A percentile compares a stretch with the other conserved stretches of the same genome.
These are phyloP conservation scores for Penicillium glabrum DNA, from an alignment of 2,329 filamentous ascomycete species.

Conservation along the genomic window DNA sequence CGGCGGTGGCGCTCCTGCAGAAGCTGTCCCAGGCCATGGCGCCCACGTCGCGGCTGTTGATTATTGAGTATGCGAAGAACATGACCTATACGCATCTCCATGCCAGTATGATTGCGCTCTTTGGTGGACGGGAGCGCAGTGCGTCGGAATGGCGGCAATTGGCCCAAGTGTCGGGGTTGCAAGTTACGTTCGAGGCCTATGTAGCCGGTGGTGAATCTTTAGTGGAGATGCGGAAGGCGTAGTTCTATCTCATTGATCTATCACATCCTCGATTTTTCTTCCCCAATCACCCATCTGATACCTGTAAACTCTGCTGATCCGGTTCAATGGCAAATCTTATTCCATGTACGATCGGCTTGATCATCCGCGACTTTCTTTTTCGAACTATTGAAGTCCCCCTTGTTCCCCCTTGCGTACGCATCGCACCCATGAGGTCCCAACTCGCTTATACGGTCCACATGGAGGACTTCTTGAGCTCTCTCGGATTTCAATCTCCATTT, in stretches of 20 bases:
- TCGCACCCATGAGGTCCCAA: not conserved
- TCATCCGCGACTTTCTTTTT: not conserved
- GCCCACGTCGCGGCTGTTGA: constrained; percentile 33
- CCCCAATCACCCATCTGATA: not conserved
- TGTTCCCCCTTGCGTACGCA: too few species aligned
- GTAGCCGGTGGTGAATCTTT: constrained; percentile 33
- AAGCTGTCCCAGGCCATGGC: constrained; percentile 38
- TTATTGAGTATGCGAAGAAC: constrained; percentile 40
- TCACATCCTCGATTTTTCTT: not conserved
- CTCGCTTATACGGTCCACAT: not conserved
- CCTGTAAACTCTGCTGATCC: constrained; percentile 1
- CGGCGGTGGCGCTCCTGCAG: constrained; percentile 36
- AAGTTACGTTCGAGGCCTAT: constrained; percentile 38
- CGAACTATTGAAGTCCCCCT: not conserved
- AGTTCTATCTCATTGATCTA: not conserved
- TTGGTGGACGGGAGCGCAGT: constrained; percentile 35
- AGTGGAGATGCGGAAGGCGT: constrained; percentile 34
- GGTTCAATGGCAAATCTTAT: too few species aligned
- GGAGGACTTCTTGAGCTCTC: not conserved
- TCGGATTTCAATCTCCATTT: too few species aligned
- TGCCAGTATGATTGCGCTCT: constrained; percentile 39
- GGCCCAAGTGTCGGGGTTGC: constrained; percentile 31
- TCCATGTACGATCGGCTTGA: not conserved
- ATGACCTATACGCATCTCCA: constrained; percentile 36
- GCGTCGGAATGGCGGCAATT: constrained; percentile 36